Evolutionary conservation across 176 grass and related monocot species (phyloP).

Genomic region (Elymus sibiricus): DNA sequence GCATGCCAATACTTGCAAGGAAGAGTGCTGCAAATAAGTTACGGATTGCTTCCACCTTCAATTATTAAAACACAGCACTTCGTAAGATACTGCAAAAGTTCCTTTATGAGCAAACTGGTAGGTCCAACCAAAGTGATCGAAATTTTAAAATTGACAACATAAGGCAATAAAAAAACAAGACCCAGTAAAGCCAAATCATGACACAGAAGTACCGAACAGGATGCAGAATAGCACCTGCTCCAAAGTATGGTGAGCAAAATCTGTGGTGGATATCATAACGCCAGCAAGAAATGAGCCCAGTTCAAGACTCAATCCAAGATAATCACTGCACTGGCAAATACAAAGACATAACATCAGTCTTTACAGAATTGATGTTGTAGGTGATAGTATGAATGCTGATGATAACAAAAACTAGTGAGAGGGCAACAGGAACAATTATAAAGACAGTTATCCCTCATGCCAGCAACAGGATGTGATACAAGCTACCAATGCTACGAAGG

Average conservation of each 20-base stretch:
- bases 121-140: not conserved
- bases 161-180: not conserved
- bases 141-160: not conserved
- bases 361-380: not conserved
- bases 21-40: conserved; percentile 99
- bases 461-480: not conserved
- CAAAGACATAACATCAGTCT: conserved; percentile 46
- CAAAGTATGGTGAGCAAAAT: conserved; percentile 94
- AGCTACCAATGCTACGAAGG: not conserved
- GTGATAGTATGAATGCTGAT: not conserved
- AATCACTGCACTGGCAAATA: conserved; percentile 89
- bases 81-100: conserved; percentile 8
- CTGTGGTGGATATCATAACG: conserved; percentile 95
- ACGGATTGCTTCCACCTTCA: conserved; percentile 82
- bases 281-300: conserved; percentile 98
- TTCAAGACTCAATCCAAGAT: conserved; percentile 94
- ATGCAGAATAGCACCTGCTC: conserved; percentile 77
- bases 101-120: not conserved
- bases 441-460: not conserved
- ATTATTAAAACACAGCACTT: conserved; percentile 12
- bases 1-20: conserved; percentile 99
- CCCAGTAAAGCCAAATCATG: not conserved
- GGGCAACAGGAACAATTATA: not conserved
- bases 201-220: not conserved
- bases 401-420: not conserved